Conservation (phyloP, 345 rosid genomes). For the Citrus glauca region DNA sequence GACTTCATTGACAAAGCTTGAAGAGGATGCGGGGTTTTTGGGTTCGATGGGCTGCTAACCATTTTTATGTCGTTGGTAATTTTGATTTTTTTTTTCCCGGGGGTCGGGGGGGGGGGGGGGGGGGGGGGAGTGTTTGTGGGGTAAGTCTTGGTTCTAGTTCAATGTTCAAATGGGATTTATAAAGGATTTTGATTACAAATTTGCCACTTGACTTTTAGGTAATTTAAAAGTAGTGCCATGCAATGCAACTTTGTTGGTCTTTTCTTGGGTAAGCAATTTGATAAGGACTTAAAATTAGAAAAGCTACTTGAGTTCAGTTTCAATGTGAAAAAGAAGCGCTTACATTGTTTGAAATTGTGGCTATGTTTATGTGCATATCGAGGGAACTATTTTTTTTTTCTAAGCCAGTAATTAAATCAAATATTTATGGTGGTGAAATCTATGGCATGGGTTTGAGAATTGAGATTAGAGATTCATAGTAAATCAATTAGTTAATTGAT, state of each 20-base stretch:
- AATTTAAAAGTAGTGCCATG: conserved; percentile 35
- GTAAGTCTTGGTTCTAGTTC: conserved; percentile 1
- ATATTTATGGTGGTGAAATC: background rate
- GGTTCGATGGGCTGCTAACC: conserved; percentile 23
- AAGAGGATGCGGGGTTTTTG: conserved; percentile 21
- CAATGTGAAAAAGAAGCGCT: conserved; percentile 26
- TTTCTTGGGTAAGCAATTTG: conserved; percentile 21
- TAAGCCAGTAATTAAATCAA: background rate
- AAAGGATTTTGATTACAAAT: conserved; percentile 25
- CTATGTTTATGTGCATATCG: background rate
- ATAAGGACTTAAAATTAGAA: conserved; percentile 9
- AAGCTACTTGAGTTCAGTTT: conserved; percentile 12
- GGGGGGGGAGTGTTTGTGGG: background rate
- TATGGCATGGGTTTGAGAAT: background rate
- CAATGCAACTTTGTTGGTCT: conserved; percentile 23
- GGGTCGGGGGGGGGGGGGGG: no score
- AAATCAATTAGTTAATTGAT: background rate
- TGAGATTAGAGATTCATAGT: background rate
- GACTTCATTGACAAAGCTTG: conserved; percentile 27
- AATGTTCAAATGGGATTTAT: conserved; percentile 23
- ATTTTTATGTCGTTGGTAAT: background rate
- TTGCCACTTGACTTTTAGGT: conserved; percentile 34
- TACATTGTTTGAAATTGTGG: conserved; percentile 18
- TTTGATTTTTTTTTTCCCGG: background rate
- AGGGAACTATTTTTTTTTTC: background rate